Conservation (phyloP, 2,329 filamentous ascomycete species). For the Phyllosticta citriasiana region DNA sequence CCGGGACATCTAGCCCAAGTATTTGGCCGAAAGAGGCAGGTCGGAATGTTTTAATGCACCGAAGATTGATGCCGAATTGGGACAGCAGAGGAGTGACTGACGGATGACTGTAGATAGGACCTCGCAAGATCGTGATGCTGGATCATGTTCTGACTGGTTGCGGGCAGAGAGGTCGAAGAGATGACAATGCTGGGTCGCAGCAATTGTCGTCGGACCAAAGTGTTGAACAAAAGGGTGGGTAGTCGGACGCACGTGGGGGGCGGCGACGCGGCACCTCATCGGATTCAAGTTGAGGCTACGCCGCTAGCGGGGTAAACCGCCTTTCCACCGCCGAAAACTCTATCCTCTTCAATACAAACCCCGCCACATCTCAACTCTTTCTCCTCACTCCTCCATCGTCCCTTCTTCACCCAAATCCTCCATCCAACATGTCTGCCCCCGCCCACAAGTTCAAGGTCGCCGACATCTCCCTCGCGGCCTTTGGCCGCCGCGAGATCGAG, state of each 20-base stretch:
- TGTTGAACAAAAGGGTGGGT: not conserved
- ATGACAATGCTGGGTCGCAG: not conserved
- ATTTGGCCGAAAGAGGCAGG: not conserved
- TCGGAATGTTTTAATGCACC: not conserved
- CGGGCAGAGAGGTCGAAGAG: not conserved
- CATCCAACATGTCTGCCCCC: constrained; percentile 56
- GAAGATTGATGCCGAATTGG: not conserved
- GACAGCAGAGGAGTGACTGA: not conserved
- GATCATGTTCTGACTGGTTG: not conserved
- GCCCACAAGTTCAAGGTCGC: constrained; percentile 96
- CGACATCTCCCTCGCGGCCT: constrained; percentile 92
- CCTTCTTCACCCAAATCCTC: constrained; percentile 9
- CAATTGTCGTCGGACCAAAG: not conserved
- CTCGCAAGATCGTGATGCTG: too few species aligned
- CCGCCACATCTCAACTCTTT: constrained; percentile 12
- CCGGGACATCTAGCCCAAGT: not conserved
- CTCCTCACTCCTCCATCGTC: constrained; percentile 14
- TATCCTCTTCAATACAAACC: constrained; percentile 7
- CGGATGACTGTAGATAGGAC: not conserved
- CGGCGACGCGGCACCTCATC: not conserved
- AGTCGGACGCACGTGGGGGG: not conserved
- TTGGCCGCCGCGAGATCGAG: constrained; percentile 98
- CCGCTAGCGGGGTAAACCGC: not conserved
- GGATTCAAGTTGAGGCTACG: not conserved
- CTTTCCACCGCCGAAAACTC: not conserved